These are phyloP conservation scores for Talaromyces piceae DNA, from an alignment of 2,329 filamentous ascomycete species.

Conservation along the genomic window DNA sequence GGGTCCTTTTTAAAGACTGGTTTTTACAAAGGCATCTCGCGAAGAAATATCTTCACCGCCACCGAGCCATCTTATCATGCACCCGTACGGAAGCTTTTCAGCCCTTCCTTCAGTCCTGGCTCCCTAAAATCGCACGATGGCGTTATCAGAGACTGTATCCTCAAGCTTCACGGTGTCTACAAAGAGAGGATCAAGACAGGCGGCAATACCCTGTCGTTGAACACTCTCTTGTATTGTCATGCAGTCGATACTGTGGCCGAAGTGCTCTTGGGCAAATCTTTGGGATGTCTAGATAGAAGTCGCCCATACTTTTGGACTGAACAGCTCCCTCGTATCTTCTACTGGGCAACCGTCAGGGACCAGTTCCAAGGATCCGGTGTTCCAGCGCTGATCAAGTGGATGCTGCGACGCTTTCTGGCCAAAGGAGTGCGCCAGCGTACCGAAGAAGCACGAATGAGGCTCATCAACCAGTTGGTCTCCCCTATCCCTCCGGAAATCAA, in stretches of 20 bases:
- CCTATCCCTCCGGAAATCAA: background rate
- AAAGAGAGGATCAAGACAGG: conserved; percentile 8
- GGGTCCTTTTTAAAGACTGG: conserved; percentile 18
- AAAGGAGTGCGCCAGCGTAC: conserved; percentile 17
- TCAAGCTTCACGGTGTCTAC: conserved; percentile 15
- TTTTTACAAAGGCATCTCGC: conserved; percentile 20
- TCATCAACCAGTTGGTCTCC: conserved; percentile 18
- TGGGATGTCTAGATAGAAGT: conserved; percentile 19
- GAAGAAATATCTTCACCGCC: conserved; percentile 20
- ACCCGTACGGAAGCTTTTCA: conserved; percentile 19
- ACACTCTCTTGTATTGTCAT: conserved; percentile 19
- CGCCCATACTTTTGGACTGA: conserved; percentile 22
- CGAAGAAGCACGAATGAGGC: conserved; percentile 19
- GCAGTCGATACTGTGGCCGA: conserved; percentile 21
- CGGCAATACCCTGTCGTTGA: conserved; percentile 12
- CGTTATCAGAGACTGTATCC: conserved; percentile 17
- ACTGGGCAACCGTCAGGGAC: conserved; percentile 20
- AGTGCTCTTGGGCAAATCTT: conserved; percentile 18
- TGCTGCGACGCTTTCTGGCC: conserved; percentile 18
- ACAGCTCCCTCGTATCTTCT: conserved; percentile 21
- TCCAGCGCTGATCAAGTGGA: conserved; percentile 20
- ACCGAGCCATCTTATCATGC: conserved; percentile 18
- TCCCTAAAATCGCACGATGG: conserved; percentile 16
- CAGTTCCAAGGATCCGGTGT: conserved; percentile 21
- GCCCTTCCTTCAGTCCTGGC: conserved; percentile 18